Base-by-base conservation (phyloP, 2,329 filamentous ascomycete species). In the Fusarium redolens region DNA sequence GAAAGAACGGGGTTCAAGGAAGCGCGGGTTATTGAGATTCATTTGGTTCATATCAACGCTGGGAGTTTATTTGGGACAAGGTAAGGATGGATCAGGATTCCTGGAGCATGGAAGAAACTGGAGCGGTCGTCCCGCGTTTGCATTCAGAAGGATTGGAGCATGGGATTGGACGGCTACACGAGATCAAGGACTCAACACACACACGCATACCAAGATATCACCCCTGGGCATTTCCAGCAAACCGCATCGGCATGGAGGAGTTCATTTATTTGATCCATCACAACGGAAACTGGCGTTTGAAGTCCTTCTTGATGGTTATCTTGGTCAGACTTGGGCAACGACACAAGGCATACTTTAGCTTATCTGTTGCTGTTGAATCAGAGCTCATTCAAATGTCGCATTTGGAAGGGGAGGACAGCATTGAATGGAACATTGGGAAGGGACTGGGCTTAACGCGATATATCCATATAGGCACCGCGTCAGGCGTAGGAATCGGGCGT, bases 81-180 rank as follows among this genome's bases (percentile, higher is more conserved):
- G 61, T 38, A 47, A 61, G 65, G 62, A 54, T 54, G 56, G 50
- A 40, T 35, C 51, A 56, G 65, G 56, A 47, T 40, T 66, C 61
- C 38, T 57, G 73, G 71, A 75, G 66, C 73, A 77, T 68, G 52
- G 64, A 67, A 71, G 71, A 73, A 71, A 67, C 57, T 54, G 54
- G 52, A 65, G 71, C 75, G 73, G 73, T 62, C 68, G 54, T 69
- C 61, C 71, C 67, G 55, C 73, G 74, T 69, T 76, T 73, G 61
- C 66, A 75, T 76, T 76, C 65, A 54, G 69, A 64, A 69, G 54
- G 69, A 60, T 65, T 65, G 61, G 68, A 65, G 62, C 67, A 77
- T 75, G 61, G 68, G 68, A 67, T 72, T 40, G 69, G 59, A 73
- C 55, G 61, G 72, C 69, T 72, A 74, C 66, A 77, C 67, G 75